Conservation (phyloP, 1,139 yeast genomes). For the Saccharomyces hybrid region DNA sequence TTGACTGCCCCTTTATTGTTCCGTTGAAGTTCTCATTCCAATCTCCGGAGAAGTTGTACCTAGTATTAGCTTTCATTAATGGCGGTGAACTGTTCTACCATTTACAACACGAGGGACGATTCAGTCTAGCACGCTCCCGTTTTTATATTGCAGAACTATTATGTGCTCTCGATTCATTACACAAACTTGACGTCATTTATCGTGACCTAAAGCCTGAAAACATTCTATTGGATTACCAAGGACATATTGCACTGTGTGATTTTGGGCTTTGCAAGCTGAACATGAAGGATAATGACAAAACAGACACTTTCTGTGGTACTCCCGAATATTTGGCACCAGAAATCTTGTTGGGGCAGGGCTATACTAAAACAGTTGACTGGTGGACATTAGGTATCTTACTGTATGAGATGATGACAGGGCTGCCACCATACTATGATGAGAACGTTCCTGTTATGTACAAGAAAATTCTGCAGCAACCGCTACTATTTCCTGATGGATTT, state of each 20-base stretch:
- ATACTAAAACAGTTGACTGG: conserved; percentile 91
- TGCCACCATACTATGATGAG: conserved; percentile 93
- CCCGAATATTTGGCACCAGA: conserved; percentile 96
- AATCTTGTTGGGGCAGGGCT: conserved; percentile 79
- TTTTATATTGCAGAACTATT: conserved; percentile 90
- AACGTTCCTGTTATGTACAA: conserved; percentile 90
- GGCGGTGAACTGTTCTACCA: conserved; percentile 97
- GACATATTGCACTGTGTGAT: conserved; percentile 94
- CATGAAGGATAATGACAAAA: conserved; percentile 79
- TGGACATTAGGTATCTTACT: conserved; percentile 92
- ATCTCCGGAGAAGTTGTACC: conserved; percentile 79
- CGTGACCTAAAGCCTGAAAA: conserved; percentile 94
- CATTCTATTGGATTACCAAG: conserved; percentile 84
- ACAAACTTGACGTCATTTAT: conserved; percentile 83
- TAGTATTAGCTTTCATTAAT: conserved; percentile 84
- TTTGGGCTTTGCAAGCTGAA: conserved; percentile 90
- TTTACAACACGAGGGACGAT: conserved; percentile 80
- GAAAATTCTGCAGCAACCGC: conserved; percentile 80
- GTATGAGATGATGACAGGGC: conserved; percentile 91
- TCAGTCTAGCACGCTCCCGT: conserved; percentile 78
- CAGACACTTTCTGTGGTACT: conserved; percentile 92
- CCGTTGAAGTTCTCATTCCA: conserved; percentile 93
- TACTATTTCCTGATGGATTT: conserved; percentile 78
- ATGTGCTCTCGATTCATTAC: conserved; percentile 85
- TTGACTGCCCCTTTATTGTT: conserved; percentile 87